Evolutionary conservation across 2,329 filamentous ascomycete species (phyloP), one percentile per base, ranked within the genome.

Genomic region (Aplosporella prunicola): DNA sequence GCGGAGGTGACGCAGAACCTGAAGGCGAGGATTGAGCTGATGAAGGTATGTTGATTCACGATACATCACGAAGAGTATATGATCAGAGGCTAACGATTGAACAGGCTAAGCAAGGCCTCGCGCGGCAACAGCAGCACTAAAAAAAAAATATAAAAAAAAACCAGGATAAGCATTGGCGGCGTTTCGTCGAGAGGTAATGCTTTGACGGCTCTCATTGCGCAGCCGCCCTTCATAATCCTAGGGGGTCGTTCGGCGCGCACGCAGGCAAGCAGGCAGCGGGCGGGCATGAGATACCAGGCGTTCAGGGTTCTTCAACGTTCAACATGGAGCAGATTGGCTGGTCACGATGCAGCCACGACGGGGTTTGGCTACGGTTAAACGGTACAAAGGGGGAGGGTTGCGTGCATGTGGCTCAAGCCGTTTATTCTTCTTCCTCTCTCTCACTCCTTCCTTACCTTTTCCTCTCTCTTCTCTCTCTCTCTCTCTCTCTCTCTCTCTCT

Each of bases 1-100:
- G 91, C 91, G 2, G 91, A 98, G 66, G 91, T 98, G 41, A 98
- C 91, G 38, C 95, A 88, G 61, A 91, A 95, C 59, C 62, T 98
- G 53, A 98, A 96, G 68, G 87, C 89, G 35, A 78, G 91, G 57
- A 98, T 98, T 60, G 91, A 96, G 68, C 83, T 91, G 69, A 98
- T 98, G 91, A 98, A 96, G 72, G 76, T 73, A 51, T 46, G 66
- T 55, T 39, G 10, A 10, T 20, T 8, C 6, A 17, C 5, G 5
- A n/a, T 13, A 5, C 6, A 15, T 4, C 11, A 16, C 11, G 9
- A 4, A 20, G 5, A 11, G 22, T 9, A 15, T 10, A n/a, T 17
- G 9, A 24, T 20, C 16, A 10, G n/a, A 24, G 25, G 42, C 51
- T 52, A 38, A 55, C 38, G 22, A n/a, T 15, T 11, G 26, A 24